Base-by-base conservation (phyloP, 2,329 filamentous ascomycete genomes). In the Colletotrichum orbiculare region DNA sequence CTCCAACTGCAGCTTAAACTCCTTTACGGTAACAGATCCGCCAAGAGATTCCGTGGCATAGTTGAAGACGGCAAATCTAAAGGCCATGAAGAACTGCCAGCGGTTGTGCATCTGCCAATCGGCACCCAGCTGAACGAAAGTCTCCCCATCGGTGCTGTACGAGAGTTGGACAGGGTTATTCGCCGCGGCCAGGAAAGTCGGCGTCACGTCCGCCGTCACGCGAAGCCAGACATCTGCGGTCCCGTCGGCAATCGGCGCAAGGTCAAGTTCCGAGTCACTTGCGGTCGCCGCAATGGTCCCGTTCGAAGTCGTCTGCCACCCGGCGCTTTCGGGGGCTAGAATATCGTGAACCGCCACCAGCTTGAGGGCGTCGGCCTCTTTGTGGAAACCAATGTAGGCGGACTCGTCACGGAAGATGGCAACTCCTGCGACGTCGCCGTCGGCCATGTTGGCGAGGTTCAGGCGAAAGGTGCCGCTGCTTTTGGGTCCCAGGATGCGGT, bases 401-500 rank as follows among this genome's bases (percentile, higher is more conserved):
- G 80, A 80, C 11, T 76, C 73, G 68, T 88, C 83, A 2, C 85
- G 80, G 72, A 88, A 83, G 42, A 84, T 73, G 0, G 81, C 79
- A 0, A 85, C 76, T 1, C 85, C 85, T 0, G 81, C 76, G 10
- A 80, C 76, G 65, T 88, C 85, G 5, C 85, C 85, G 46, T 80
- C 77, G 0, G 70, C 68, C 81, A 88, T 85, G 42, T 71, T 72
- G 42, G 73, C 76, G 34, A 82, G 76, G 69, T 86, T 80, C 3
- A 88, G 69, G 7, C 77, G 67, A 61, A 87, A 81, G 0, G 85
- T 88, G 0, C 78, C 85, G 0, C 72, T 69, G 41, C 82, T 72
- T 72, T 76, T 77, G 76, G 83, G 76, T 70, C 84, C 75, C 69
- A 78, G 17, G 73, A 86, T 71, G 71, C 81, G 68, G 71, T 83